phyloP scores from a whole-genome alignment of 352 stramenopile genomes.

The Phytopythium oedochilum region DNA sequence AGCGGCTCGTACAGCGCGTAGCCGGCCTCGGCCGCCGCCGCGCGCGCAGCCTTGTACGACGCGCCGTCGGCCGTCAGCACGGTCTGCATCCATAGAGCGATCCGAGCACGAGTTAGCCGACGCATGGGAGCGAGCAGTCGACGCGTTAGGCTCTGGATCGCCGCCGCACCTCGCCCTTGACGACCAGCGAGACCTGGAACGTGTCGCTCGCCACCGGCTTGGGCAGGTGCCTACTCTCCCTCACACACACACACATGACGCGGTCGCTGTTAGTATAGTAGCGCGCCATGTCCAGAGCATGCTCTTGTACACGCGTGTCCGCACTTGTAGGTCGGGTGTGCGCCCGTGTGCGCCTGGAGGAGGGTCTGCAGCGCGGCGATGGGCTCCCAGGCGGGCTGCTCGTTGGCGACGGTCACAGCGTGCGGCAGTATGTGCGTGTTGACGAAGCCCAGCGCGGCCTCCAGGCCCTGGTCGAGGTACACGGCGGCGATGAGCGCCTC shows the following conservation, averaged over 20 bases:
- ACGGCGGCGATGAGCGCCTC: slow-evolving; percentile 76
- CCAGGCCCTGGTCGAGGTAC: slow-evolving; percentile 75
- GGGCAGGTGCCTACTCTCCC: slow-evolving; percentile 59
- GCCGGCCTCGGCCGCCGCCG: slow-evolving; percentile 43
- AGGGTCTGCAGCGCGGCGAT: slow-evolving; percentile 62
- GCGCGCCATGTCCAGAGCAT: neutral
- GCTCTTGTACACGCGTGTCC: no score
- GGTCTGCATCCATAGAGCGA: slow-evolving; percentile 7
- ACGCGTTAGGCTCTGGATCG: no score
- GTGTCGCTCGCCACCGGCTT: slow-evolving; percentile 34
- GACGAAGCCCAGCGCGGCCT: slow-evolving; percentile 58
- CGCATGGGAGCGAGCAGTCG: no score
- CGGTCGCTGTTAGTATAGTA: neutral
- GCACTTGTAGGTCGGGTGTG: slow-evolving; percentile 67
- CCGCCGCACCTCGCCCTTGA: slow-evolving; percentile 66
- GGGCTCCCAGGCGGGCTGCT: slow-evolving; percentile 49
- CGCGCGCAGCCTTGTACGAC: slow-evolving; percentile 61
- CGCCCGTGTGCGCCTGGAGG: slow-evolving; percentile 57
- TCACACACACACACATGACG: no score
- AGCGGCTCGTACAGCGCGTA: slow-evolving; percentile 42
- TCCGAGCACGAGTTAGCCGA: neutral
- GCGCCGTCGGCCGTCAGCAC: slow-evolving; percentile 38
- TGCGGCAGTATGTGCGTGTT: slow-evolving; percentile 55
- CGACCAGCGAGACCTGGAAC: slow-evolving; percentile 54
- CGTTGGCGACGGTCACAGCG: slow-evolving; percentile 46